These are phyloP conservation scores for Pseudozyma pruni DNA, from an alignment of 1,284 basidiomycete genomes.

Conservation along the genomic window DNA sequence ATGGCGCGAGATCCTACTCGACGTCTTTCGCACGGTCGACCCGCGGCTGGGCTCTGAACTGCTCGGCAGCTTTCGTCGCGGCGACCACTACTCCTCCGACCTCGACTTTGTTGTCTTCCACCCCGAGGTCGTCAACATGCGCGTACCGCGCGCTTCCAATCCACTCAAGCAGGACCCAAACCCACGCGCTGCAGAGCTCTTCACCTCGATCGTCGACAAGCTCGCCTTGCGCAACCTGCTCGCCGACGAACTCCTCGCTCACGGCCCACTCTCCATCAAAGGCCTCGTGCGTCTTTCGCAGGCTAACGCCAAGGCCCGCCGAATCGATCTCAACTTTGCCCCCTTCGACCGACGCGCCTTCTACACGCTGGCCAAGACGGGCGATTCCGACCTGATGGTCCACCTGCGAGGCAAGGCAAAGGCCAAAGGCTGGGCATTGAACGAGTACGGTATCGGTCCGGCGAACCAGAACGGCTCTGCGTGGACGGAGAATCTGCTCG, in stretches of 20 bases:
- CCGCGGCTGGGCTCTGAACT: constrained; percentile 19
- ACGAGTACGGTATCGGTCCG: constrained; percentile 39
- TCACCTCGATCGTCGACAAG: constrained; percentile 13
- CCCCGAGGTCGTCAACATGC: constrained; percentile 19
- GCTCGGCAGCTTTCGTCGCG: constrained; percentile 35
- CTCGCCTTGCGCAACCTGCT: constrained; percentile 15
- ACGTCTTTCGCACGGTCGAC: constrained; percentile 22
- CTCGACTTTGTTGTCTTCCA: constrained; percentile 42
- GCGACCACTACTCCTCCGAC: constrained; percentile 40
- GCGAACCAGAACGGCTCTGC: constrained; percentile 35
- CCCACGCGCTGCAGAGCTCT: constrained; percentile 11
- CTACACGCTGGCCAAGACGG: constrained; percentile 39
- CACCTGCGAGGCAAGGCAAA: constrained; percentile 28
- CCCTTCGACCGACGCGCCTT: constrained; percentile 32
- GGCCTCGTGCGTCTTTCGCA: constrained; percentile 22
- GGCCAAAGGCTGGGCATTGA: constrained; percentile 24
- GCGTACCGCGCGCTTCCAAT: constrained; percentile 6
- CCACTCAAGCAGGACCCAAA: constrained; percentile 8
- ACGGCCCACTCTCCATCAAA: constrained; percentile 27
- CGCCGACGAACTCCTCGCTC: constrained; percentile 19
- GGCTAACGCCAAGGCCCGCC: constrained; percentile 14
- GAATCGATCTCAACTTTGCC: constrained; percentile 40
- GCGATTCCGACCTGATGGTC: constrained; percentile 37
- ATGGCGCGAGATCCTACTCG: constrained; percentile 21
- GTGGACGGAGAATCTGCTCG: constrained; percentile 26